Conservation (phyloP, 2,329 filamentous ascomycete species). For the Coniosporium tulheliwenetii region DNA sequence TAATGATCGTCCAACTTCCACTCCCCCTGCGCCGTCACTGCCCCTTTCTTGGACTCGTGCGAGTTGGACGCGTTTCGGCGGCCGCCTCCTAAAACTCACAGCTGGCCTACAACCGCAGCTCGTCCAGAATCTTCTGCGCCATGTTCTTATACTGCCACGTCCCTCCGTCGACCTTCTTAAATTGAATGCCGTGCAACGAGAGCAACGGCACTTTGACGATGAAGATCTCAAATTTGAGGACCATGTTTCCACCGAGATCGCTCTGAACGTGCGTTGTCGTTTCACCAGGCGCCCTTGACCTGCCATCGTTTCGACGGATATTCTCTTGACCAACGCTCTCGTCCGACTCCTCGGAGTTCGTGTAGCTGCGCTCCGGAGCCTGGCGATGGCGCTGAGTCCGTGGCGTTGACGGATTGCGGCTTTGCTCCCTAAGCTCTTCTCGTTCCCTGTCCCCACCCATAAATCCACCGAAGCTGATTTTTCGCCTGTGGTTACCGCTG, state of each 20-base stretch:
- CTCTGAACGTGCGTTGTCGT: conserved; percentile 85
- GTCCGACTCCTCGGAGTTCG: conserved; percentile 56
- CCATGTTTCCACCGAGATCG: conserved; percentile 71
- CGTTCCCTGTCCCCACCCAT: conserved; percentile 47
- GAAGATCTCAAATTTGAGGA: conserved; percentile 84
- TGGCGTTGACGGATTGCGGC: conserved; percentile 34
- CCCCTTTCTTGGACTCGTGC: too few relatives aligned
- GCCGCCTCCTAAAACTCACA: not conserved
- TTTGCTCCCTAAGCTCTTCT: conserved; percentile 54
- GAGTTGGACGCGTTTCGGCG: not conserved
- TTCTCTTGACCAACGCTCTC: conserved; percentile 3
- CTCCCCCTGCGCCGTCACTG: too few relatives aligned
- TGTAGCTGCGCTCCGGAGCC: conserved; percentile 55
- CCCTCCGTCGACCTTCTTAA: conserved; percentile 89
- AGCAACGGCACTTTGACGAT: conserved; percentile 95
- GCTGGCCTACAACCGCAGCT: conserved; percentile 51
- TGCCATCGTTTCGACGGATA: conserved; percentile 20
- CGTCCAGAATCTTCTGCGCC: conserved; percentile 86
- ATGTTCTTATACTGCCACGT: conserved; percentile 99
- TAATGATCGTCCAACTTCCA: too few relatives aligned
- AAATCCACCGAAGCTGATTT: conserved; percentile 71
- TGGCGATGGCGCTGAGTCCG: conserved; percentile 25
- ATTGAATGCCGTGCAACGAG: conserved; percentile 87
- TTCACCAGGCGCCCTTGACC: conserved; percentile 57
- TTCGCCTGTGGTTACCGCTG: conserved; percentile 48